Evolutionary conservation across 768 basidiomycete species (phyloP).

Genomic region (Macrocybe gigantea): DNA sequence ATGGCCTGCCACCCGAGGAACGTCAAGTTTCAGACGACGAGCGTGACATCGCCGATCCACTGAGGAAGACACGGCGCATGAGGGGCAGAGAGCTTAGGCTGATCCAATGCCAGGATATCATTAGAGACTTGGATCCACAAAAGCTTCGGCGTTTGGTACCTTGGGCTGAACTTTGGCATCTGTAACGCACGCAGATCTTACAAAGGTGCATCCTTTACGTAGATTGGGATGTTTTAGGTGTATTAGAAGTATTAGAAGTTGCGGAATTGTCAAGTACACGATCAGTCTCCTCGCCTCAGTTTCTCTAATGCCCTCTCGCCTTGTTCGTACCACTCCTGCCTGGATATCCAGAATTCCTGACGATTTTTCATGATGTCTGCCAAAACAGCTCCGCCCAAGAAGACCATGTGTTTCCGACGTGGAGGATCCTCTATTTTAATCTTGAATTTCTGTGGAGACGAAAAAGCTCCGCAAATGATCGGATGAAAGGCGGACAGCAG

Average conservation of each 20-base stretch:
- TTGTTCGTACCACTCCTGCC: conserved; percentile 94
- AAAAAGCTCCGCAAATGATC: neutral
- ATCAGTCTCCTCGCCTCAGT: conserved; percentile 62
- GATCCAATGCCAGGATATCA: conserved; percentile 69
- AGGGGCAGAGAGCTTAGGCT: conserved; percentile 80
- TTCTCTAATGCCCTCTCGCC: conserved; percentile 80
- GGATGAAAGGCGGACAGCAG: neutral
- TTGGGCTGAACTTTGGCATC: too few species aligned
- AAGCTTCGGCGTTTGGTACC: too few species aligned
- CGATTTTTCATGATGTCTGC: conserved; percentile 98
- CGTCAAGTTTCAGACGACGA: conserved; percentile 71
- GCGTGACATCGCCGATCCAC: conserved; percentile 55
- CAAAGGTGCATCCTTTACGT: too few species aligned
- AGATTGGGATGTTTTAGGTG: too few species aligned
- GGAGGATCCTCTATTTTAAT: conserved; percentile 98
- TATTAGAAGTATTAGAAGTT: too few species aligned
- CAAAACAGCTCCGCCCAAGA: conserved; percentile 96
- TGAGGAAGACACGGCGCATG: conserved; percentile 69
- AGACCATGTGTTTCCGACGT: conserved; percentile 98
- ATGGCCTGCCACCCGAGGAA: conserved; percentile 54
- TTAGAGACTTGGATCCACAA: conserved; percentile 28
- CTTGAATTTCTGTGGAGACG: conserved; percentile 87
- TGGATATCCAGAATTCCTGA: conserved; percentile 92
- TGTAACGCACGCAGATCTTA: too few species aligned
- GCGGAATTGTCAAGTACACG: neutral